Base-by-base conservation (phyloP, 495 filamentous ascomycete species). In the Penicillium crystallinum region DNA sequence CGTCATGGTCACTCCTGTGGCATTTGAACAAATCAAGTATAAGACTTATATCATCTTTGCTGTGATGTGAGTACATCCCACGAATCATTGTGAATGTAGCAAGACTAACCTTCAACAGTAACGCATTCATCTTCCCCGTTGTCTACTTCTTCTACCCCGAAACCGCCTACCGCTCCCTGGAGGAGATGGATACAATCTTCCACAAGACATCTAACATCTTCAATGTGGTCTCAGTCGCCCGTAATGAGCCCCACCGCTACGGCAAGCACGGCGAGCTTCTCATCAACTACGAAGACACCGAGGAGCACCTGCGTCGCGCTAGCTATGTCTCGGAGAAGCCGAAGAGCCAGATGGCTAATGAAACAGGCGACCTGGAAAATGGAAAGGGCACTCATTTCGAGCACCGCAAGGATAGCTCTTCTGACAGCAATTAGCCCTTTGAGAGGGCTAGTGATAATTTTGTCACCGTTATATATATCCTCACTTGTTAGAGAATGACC, bases 41-140 rank as follows among this genome's bases (percentile, higher is more conserved):
- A 70, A 79, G 65, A 89, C 86, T 3, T 91, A 90, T 61, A 83
- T 89, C 59, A 87, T 89, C 61, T 90, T 90, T 59, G 88, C 87
- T 12, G 83, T 83, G 52, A 86, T 87, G 75, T 77, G 67, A 65
- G 75, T 61, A 15, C 25, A 18, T 18, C 30, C 22, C 7, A 27
- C 7, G 0, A 19, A 23, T 27, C 3, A 51, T 0, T 9, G 25
- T 0, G 36, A 29, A 38, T 41, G 10, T 4, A 12, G n/a, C 53
- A 40, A 29, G 27, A 46, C 43, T 43, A 31, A 47, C 15, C 9
- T 61, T 34, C 58, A 15, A 58, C 51, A 76, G 74, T 59, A 90
- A 90, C 65, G 83, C 82, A 40, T 76, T 79, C 62, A 88, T 89
- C 62, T 72, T 89, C 48, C 85, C 84, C 0, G 72, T 80, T 6